Base-by-base conservation (phyloP, 176 grass and related monocot genomes). In the Coix lacrymajobi region DNA sequence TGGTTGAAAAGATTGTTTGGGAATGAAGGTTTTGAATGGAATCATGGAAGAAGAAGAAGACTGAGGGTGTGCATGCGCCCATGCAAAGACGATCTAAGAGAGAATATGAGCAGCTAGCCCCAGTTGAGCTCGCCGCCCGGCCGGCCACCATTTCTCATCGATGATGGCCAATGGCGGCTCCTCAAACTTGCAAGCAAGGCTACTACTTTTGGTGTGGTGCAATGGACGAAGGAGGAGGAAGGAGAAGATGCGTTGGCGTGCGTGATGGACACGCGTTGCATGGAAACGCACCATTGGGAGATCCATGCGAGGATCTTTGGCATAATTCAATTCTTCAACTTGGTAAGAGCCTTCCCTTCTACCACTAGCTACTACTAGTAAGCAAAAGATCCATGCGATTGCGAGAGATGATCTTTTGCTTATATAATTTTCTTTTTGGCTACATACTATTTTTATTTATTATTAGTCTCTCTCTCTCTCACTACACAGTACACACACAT, bases 291-390 rank as follows among this genome's bases (percentile, higher is more conserved):
- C 60, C 74, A 86, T 83, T 90, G 88, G 66, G 48, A 73, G 74
- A 83, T 70, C 74, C 16, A 41, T 20, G 78, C 62, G 65, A 90
- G 57, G 66, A 83, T 78, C 57, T 86, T 86, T 83, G 67, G 46
- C 71, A 81, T 40, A 69, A 69, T 69, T 69, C 78, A 57, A 81
- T 29, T 56, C 31, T 38, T 89, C 58, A 73, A 79, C 79, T 67
- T 75, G 84, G 84, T 86, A 65, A 86, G 80, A 86, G 80, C 45
- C 79, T 32, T 80, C 36, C 36, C 43, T 69, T 62, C 87, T 25
- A 77, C 72, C 77, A 81, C 71, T 81, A 76, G 10, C 58, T 51
- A 41, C 57, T 20, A 33, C 32, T 22, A 36, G n/a, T 89, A n/a
- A n/a, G n/a, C n/a, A n/a, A n/a, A n/a, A n/a, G n/a, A n/a, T n/a